Evolutionary conservation across 768 basidiomycete species (phyloP), one percentile per base, ranked within the genome.

Genomic region (Leccinum olivaceopallidum): DNA sequence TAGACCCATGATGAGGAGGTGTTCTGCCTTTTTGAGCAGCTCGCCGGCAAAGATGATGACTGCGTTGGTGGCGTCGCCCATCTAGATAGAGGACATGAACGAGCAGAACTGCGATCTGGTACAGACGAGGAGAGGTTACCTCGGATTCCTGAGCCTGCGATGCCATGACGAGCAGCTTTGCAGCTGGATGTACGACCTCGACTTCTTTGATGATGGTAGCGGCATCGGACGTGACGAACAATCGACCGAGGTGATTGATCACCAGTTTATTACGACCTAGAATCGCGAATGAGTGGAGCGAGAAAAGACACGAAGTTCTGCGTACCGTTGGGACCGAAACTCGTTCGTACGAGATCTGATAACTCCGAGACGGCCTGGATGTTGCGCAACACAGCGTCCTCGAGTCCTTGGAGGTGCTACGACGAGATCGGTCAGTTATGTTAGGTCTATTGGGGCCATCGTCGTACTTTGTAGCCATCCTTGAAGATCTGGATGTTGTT

Each of bases 81-180:
- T 95, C 95, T 94, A 72, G 55, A 63, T 24, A 18, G 14, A 52
- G 34, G 49, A 24, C 2, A 16, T 6, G 24, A 24, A 34, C 6
- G 10, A 0, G 47, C 13, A 10, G 42, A 9, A n/a, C 39, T 71
- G 58, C 9, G 9, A n/a, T 44, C n/a, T 20, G 37, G 14, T 30
- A 28, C 12, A 8, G 44, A 36, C 13, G 44, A 1, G 26, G 20
- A 75, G 85, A 62, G 60, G 3, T 13, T 50, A 94, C 95, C 84
- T 98, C 96, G 0, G 87, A 75, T 73, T 98, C 97, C 73, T 98
- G 97, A 13, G 96, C 92, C 70, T 98, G 95, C 28, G 92, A 93
- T 28, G 95, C 94, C 94, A 98, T 97, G 14, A 98, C 96, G n/a
- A 98, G 79, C n/a, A 99, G 80, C 73, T 98, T 99, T 34, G 95